A percentile compares a stretch with the other conserved stretches of the same genome.
Evolutionary conservation across 768 basidiomycete genomes (phyloP).

Genomic region (Termitomyces sp.): DNA sequence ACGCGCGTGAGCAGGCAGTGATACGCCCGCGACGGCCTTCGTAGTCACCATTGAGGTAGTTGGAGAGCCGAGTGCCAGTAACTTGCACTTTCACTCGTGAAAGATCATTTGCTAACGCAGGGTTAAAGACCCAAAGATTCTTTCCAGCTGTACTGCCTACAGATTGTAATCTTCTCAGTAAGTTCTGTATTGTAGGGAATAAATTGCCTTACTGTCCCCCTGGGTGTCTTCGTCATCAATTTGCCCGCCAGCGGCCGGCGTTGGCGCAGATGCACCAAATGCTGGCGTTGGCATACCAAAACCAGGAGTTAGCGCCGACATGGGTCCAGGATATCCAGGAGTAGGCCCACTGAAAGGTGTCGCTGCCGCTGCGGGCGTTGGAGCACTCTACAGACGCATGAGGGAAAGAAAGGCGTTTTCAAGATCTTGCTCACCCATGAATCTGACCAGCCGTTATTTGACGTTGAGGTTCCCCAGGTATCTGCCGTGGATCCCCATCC

Average conservation of each 20-base stretch:
- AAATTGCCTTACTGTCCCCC: not conserved
- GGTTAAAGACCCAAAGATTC: slow-evolving; percentile 21
- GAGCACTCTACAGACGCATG: slow-evolving; percentile 35
- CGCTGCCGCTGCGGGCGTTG: slow-evolving; percentile 48
- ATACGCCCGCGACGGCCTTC: slow-evolving; percentile 28
- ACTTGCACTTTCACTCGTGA: slow-evolving; percentile 17
- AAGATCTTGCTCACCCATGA: slow-evolving; percentile 18
- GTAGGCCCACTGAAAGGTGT: slow-evolving; percentile 24
- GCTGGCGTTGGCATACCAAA: slow-evolving; percentile 6
- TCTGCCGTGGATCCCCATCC: slow-evolving; percentile 27
- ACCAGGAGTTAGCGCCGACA: slow-evolving; percentile 17
- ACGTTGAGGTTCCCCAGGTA: slow-evolving; percentile 10
- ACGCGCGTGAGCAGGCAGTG: slow-evolving; percentile 22
- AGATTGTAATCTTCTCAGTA: not conserved
- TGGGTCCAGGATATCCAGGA: slow-evolving; percentile 28
- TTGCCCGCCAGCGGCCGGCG: slow-evolving; percentile 12
- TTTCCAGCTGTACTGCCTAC: slow-evolving; percentile 1
- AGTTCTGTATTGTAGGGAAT: not conserved
- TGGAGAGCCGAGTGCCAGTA: slow-evolving; percentile 13
- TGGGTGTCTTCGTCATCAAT: slow-evolving; percentile 5
- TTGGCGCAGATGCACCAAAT: slow-evolving; percentile 11
- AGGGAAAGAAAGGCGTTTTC: not conserved
- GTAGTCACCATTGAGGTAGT: slow-evolving; percentile 27
- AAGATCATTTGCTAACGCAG: slow-evolving; percentile 16
- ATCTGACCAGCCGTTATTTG: slow-evolving; percentile 23